A percentile compares a stretch with the other conserved stretches of the same genome.
Evolutionary conservation across 140 eudicot genomes (phyloP).

Genomic region (Cichorium intybus): DNA sequence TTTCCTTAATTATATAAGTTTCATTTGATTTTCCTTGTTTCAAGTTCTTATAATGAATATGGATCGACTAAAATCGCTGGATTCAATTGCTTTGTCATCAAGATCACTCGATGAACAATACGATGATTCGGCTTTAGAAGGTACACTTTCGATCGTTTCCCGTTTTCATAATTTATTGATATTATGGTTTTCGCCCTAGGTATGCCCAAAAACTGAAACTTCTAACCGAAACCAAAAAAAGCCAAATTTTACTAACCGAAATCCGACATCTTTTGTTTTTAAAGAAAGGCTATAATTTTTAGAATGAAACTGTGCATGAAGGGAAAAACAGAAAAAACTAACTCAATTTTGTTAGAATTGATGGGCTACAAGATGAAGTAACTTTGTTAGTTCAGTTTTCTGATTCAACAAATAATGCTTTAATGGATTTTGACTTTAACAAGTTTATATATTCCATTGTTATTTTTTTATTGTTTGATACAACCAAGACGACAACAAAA

Average conservation of each 20-base stretch:
- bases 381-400: neutral
- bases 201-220: neutral
- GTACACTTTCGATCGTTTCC: neutral
- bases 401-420: neutral
- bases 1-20: neutral
- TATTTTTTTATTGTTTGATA: too few species aligned
- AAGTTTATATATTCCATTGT: neutral
- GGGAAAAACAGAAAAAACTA: too few species aligned
- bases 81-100: conserved; percentile 1
- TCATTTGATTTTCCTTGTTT: neutral
- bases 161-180: neutral
- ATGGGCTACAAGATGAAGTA: too few species aligned
- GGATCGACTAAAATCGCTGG: neutral
- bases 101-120: neutral
- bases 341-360: too few species aligned
- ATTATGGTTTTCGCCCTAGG: neutral
- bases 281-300: too few species aligned
- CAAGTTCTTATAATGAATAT: neutral
- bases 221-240: neutral
- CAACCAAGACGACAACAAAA: too few species aligned
- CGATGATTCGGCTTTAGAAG: conserved; percentile 14
- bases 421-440: neutral
- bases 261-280: neutral
- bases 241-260: too few species aligned
- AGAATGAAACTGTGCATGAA: too few species aligned